These are phyloP conservation scores for Globisporangium spiculum DNA, from an alignment of 352 stramenopile genomes.

Conservation along the genomic window DNA sequence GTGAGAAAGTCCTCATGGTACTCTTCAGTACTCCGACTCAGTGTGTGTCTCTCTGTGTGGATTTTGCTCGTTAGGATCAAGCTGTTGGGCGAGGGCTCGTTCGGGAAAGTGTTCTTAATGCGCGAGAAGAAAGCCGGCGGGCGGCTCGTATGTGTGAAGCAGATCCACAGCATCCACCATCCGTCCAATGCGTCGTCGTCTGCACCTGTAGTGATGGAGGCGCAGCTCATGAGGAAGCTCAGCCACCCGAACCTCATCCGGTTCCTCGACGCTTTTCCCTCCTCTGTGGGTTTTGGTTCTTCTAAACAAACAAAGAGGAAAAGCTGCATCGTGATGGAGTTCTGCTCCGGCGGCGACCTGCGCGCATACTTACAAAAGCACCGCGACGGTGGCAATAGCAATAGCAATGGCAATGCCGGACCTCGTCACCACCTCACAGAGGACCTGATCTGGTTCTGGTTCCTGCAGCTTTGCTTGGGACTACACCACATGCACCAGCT, in stretches of 20 bases:
- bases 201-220: slow-evolving; percentile 34
- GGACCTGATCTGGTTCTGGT: slow-evolving; percentile 87
- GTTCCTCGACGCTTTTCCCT: slow-evolving; percentile 66
- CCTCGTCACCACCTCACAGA: slow-evolving; percentile 38
- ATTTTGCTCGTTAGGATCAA: slow-evolving; percentile 32
- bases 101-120: slow-evolving; percentile 89
- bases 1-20: not conserved
- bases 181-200: not conserved
- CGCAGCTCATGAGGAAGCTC: slow-evolving; percentile 78
- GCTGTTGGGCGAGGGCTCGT: slow-evolving; percentile 87
- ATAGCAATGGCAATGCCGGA: not conserved
- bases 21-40: not conserved
- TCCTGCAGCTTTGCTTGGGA: slow-evolving; percentile 87
- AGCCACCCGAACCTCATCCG: slow-evolving; percentile 91
- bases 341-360: slow-evolving; percentile 83
- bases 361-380: slow-evolving; percentile 29
- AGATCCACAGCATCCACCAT: slow-evolving; percentile 59
- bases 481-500: slow-evolving; percentile 88
- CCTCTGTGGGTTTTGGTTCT: not conserved
- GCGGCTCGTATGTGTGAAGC: slow-evolving; percentile 85
- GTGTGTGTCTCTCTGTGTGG: not conserved
- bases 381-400: not conserved
- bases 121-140: slow-evolving; percentile 65
- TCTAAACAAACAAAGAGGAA: not conserved
- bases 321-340: slow-evolving; percentile 91